These are phyloP conservation scores for Yamadazyma friedrichii DNA, from an alignment of 1,139 yeast genomes.

Conservation along the genomic window DNA sequence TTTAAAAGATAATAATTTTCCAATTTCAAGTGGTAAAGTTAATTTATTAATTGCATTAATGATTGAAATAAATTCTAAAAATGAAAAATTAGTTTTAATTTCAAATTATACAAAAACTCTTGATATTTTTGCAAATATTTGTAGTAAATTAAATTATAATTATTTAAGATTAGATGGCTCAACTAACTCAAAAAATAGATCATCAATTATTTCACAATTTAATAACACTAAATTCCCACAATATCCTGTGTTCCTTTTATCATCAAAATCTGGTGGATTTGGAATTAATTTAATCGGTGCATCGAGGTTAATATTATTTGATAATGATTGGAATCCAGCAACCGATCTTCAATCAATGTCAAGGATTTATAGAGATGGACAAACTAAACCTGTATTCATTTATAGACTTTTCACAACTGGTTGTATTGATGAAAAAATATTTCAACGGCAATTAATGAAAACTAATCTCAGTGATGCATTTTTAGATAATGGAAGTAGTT, in stretches of 20 bases:
- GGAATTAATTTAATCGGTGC: conserved; percentile 93
- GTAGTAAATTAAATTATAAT: conserved; percentile 49
- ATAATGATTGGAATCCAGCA: conserved; percentile 95
- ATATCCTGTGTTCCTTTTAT: conserved; percentile 68
- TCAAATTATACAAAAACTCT: conserved; percentile 89
- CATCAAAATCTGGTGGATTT: conserved; percentile 93
- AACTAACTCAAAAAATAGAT: conserved; percentile 67
- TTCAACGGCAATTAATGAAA: conserved; percentile 90
- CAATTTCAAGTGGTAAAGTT: conserved; percentile 54
- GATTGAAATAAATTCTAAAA: conserved; percentile 38
- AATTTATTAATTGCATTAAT: conserved; percentile 54
- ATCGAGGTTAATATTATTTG: conserved; percentile 77
- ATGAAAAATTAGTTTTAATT: conserved; percentile 80
- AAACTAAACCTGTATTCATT: conserved; percentile 70
- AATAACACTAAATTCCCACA: conserved; percentile 47
- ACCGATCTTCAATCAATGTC: conserved; percentile 96
- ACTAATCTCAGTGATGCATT: conserved; percentile 76
- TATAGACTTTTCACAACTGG: conserved; percentile 87
- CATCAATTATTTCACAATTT: conserved; percentile 64
- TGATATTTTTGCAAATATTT: conserved; percentile 64
- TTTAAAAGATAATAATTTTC: conserved; percentile 15
- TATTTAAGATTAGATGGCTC: conserved; percentile 80
- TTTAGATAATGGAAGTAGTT: conserved; percentile 51
- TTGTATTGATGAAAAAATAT: conserved; percentile 89
- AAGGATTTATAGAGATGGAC: conserved; percentile 92